Percentiles rank a stretch among this genome's conserved stretches.
Conservation (phyloP, 1,284 basidiomycete genomes). For the Ustilago sp. region DNA sequence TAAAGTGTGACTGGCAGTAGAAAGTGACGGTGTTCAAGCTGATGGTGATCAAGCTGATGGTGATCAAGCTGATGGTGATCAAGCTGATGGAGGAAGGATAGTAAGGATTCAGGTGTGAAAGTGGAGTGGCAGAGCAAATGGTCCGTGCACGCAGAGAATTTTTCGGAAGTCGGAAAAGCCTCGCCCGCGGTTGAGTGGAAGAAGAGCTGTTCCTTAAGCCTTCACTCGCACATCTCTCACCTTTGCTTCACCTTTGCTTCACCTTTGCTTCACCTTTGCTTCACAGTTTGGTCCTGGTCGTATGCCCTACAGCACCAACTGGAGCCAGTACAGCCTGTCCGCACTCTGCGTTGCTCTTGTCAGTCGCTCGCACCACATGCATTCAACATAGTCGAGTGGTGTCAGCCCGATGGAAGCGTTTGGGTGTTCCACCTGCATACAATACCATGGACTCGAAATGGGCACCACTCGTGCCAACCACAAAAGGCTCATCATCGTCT, state of each 20-base stretch:
- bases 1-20: not conserved
- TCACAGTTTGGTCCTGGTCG: not conserved
- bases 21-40: not conserved
- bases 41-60: not conserved
- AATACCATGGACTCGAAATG: slow-evolving; percentile 44
- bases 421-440: not conserved
- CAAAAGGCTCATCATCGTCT: slow-evolving; percentile 15
- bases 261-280: not conserved
- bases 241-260: not conserved
- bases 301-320: not conserved
- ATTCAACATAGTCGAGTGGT: not conserved
- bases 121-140: not conserved
- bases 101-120: not conserved
- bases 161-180: not conserved
- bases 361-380: not conserved
- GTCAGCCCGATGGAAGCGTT: not conserved
- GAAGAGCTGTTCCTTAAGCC: not conserved
- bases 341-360: not conserved
- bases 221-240: not conserved
- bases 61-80: not conserved
- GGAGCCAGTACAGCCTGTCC: not conserved
- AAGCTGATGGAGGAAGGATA: not conserved
- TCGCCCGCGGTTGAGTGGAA: not conserved
- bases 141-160: not conserved
- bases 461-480: slow-evolving; percentile 49